phyloP scores from a whole-genome alignment of 2,329 filamentous ascomycete genomes.

The Paraconiothyrium sp. region DNA sequence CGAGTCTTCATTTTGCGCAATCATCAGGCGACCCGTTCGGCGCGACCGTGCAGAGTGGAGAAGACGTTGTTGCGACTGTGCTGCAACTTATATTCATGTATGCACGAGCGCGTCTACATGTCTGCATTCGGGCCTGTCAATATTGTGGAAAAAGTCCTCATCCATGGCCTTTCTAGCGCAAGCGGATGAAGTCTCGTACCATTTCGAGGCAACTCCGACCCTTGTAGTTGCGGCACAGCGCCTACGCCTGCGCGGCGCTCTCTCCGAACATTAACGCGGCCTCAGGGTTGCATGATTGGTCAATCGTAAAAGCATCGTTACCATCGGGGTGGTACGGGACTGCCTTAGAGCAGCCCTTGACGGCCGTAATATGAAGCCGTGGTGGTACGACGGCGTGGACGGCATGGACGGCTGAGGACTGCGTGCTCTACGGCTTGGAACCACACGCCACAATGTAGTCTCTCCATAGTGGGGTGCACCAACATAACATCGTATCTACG shows the following conservation, averaged over 20 bases:
- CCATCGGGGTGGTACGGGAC: constrained; percentile 6
- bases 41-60: constrained; percentile 4
- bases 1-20: background rate
- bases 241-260: background rate
- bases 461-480: constrained; percentile 4
- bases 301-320: constrained; percentile 5
- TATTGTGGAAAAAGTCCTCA: constrained; percentile 4
- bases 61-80: background rate
- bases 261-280: background rate
- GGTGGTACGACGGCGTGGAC: constrained; percentile 5
- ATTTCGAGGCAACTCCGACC: constrained; percentile 12
- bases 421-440: background rate
- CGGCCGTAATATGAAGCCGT: background rate
- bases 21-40: background rate
- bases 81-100: background rate
- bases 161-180: constrained; percentile 12
- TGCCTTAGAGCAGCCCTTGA: background rate
- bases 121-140: background rate
- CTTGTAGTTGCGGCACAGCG: background rate
- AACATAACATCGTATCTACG: background rate
- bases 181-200: background rate
- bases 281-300: constrained; percentile 4
- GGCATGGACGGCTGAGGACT: background rate
- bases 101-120: constrained; percentile 1
- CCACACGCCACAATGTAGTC: constrained; percentile 1